phyloP scores from a whole-genome alignment of 1,284 basidiomycete species.

The Malassezia restricta region DNA sequence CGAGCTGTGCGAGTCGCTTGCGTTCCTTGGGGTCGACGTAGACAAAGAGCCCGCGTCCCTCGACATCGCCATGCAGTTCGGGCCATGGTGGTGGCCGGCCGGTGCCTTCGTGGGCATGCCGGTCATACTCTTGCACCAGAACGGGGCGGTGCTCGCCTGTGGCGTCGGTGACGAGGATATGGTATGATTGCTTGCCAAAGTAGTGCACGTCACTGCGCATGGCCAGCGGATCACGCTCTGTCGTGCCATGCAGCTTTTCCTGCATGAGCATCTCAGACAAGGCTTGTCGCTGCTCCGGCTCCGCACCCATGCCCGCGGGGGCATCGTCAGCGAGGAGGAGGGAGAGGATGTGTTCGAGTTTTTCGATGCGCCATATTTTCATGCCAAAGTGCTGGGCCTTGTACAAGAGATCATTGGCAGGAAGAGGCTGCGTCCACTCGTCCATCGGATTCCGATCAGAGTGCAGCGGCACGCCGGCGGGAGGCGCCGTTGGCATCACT shows the following conservation, averaged over 20 bases:
- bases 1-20: slow-evolving; percentile 11
- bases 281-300: slow-evolving; percentile 16
- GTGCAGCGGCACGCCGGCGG: slow-evolving; percentile 23
- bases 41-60: slow-evolving; percentile 47
- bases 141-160: slow-evolving; percentile 57
- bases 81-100: slow-evolving; percentile 50
- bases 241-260: slow-evolving; percentile 74
- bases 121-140: slow-evolving; percentile 51
- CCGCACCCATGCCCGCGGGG: not conserved
- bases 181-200: slow-evolving; percentile 66
- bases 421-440: slow-evolving; percentile 36
- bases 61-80: slow-evolving; percentile 48
- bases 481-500: not conserved
- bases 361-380: slow-evolving; percentile 71
- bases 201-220: slow-evolving; percentile 78
- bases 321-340: slow-evolving; percentile 19
- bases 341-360: slow-evolving; percentile 11
- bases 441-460: slow-evolving; percentile 43
- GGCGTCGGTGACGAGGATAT: slow-evolving; percentile 81
- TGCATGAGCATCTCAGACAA: slow-evolving; percentile 62
- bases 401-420: slow-evolving; percentile 54
- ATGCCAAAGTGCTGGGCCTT: slow-evolving; percentile 68
- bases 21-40: slow-evolving; percentile 24
- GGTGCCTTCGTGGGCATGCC: slow-evolving; percentile 23
- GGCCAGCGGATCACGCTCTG: slow-evolving; percentile 77